Evolutionary conservation across 2,329 filamentous ascomycete genomes (phyloP).

Genomic region (Pseudogymnoascus verrucosus): DNA sequence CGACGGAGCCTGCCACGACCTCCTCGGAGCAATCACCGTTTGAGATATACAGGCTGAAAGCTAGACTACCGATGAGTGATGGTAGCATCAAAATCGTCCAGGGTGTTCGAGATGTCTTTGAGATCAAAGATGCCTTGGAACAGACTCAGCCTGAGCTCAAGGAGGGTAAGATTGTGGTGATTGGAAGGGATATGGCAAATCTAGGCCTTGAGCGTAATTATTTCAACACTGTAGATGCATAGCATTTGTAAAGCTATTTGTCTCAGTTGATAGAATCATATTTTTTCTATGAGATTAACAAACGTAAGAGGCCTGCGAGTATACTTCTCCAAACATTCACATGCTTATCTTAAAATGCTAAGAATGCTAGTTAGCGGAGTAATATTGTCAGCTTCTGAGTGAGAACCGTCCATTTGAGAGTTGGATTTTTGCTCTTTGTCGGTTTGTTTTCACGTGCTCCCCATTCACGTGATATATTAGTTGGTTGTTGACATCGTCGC

Average conservation of each 20-base stretch:
- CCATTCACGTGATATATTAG: neutral
- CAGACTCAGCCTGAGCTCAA: slow-evolving; percentile 13
- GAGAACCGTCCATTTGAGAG: neutral
- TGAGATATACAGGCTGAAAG: slow-evolving; percentile 85
- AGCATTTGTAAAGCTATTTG: neutral
- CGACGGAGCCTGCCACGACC: slow-evolving; percentile 23
- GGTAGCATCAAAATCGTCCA: slow-evolving; percentile 72
- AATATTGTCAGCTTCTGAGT: neutral
- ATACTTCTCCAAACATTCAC: no score
- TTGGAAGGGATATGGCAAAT: slow-evolving; percentile 48
- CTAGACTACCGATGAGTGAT: slow-evolving; percentile 57
- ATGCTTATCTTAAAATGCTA: neutral
- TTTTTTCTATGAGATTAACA: neutral
- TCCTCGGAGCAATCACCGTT: slow-evolving; percentile 38
- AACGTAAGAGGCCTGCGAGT: neutral
- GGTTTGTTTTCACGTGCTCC: neutral
- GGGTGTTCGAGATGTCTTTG: slow-evolving; percentile 88
- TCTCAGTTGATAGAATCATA: no score
- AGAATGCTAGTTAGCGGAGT: neutral
- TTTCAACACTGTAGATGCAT: neutral
- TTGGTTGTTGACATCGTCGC: neutral
- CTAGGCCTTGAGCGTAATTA: slow-evolving; percentile 43
- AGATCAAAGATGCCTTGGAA: slow-evolving; percentile 62
- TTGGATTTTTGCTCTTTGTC: neutral
- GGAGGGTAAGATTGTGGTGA: slow-evolving; percentile 54